These are phyloP conservation scores for Gloeopeniophorella convolvens DNA, from an alignment of 768 basidiomycete genomes.

Conservation along the genomic window DNA sequence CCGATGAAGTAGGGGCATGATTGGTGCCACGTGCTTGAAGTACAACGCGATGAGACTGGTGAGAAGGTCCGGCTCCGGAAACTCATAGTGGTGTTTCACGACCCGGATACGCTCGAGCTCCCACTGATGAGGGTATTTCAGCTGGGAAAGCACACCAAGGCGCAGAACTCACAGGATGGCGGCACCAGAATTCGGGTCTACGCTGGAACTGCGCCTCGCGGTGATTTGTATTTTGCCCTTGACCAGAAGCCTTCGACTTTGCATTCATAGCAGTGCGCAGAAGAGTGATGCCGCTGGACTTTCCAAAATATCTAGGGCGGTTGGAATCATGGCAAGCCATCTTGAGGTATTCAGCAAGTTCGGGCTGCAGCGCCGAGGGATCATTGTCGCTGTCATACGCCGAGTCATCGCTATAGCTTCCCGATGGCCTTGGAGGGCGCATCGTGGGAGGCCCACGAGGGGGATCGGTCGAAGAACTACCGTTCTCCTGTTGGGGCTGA, in stretches of 20 bases:
- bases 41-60: conserved; percentile 6
- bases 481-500: neutral
- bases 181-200: conserved; percentile 13
- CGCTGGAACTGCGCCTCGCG: neutral
- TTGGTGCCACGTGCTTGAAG: conserved; percentile 5
- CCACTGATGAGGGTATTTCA: conserved; percentile 5
- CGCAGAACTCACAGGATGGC: conserved; percentile 8
- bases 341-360: neutral
- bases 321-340: conserved; percentile 1
- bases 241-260: conserved; percentile 4
- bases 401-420: neutral
- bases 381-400: conserved; percentile 2
- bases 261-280: conserved; percentile 8
- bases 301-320: conserved; percentile 17
- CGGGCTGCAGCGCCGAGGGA: neutral
- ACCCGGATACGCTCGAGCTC: conserved; percentile 6
- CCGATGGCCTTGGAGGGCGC: neutral
- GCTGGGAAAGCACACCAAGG: neutral
- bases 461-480: neutral
- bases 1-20: conserved; percentile 17
- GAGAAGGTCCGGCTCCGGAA: conserved; percentile 19
- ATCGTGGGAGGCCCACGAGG: neutral
- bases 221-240: neutral
- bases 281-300: conserved; percentile 17
- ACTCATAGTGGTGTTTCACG: neutral